Evolutionary conservation across 2,329 filamentous ascomycete genomes (phyloP), one percentile per base, ranked within the genome.

Genomic region (Scedosporium apiospermum): DNA sequence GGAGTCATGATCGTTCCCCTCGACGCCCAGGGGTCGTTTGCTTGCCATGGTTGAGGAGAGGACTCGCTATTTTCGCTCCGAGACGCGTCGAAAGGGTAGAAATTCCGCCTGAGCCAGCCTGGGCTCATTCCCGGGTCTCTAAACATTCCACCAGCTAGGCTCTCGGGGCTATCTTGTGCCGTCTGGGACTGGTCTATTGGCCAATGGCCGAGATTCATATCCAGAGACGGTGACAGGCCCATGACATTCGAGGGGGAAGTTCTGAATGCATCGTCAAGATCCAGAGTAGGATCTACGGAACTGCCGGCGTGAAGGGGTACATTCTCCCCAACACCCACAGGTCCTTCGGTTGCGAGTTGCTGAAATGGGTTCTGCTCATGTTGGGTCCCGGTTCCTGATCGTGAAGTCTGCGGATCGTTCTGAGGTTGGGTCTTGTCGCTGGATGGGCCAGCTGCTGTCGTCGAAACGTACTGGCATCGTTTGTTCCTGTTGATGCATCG

Each of bases 401-500:
- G 51, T 27, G 51, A 12, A 23, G 51, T 27, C 23, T 55, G 51
- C 18, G 51, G 51, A 23, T 55, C 51, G 23, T 26, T 55, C 10
- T 55, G 51, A 10, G 51, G 51, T 12, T 55, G 6, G 23, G 12
- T 30, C 51, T 27, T 55, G 12, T 55, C 51, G 23, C 3, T 23
- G 21, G 51, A 23, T 6, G 51, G 12, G 1, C 18, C 51, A 23
- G 51, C 12, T 27, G 51, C 21, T 10, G 51, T 27, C 12, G 51
- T 30, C 51, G 51, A 55, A 14, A 55, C 51, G 23, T 55, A 55
- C 51, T 55, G 51, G 23, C 51, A 55, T 55, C 51, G 18, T 26
- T 55, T 55, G 51, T 55, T 55, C 21, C 61, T 57, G 34, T 58
- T 42, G n/a, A 57, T 42, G 53, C 61, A 62, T 16, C 61, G 61